These are phyloP conservation scores for Trichoderma cornu-damae DNA, from an alignment of 2,329 filamentous ascomycete species.

Conservation along the genomic window DNA sequence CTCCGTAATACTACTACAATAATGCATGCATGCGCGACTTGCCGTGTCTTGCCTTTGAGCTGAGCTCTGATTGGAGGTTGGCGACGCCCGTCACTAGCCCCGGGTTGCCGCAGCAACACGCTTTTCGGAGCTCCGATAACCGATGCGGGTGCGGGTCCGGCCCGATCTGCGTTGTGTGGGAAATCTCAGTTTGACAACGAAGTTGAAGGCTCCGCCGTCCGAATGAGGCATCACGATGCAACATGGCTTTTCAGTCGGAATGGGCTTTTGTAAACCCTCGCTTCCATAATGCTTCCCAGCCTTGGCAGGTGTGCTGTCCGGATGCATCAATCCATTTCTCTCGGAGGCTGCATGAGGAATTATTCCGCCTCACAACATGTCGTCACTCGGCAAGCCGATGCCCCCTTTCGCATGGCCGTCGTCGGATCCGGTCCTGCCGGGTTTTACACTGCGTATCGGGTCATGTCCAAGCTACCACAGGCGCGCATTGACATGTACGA, in stretches of 20 bases:
- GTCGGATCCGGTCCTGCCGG: conserved; percentile 92
- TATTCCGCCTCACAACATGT: not conserved
- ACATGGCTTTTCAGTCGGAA: not conserved
- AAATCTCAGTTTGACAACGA: not conserved
- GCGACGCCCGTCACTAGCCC: not conserved
- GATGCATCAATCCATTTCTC: not conserved
- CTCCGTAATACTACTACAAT: not conserved
- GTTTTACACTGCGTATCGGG: conserved; percentile 86
- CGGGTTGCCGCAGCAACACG: conserved; percentile 14
- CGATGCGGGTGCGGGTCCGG: conserved; percentile 11
- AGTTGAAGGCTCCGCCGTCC: not conserved
- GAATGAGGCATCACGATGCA: not conserved
- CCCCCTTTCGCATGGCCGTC: conserved; percentile 73
- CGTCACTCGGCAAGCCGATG: conserved; percentile 26
- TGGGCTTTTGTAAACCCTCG: not conserved
- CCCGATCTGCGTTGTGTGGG: not conserved
- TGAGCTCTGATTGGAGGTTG: conserved; percentile 1
- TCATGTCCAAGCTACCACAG: conserved; percentile 69
- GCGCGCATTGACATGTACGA: conserved; percentile 93
- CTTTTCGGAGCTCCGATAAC: conserved; percentile 7
- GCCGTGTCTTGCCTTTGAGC: not conserved
- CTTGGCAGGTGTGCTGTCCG: not conserved
- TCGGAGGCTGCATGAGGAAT: not conserved
- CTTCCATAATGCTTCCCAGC: conserved; percentile 7
- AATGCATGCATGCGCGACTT: not conserved